Conservation (phyloP, 2,329 filamentous ascomycete genomes). For the Samsoniella hepiali region DNA sequence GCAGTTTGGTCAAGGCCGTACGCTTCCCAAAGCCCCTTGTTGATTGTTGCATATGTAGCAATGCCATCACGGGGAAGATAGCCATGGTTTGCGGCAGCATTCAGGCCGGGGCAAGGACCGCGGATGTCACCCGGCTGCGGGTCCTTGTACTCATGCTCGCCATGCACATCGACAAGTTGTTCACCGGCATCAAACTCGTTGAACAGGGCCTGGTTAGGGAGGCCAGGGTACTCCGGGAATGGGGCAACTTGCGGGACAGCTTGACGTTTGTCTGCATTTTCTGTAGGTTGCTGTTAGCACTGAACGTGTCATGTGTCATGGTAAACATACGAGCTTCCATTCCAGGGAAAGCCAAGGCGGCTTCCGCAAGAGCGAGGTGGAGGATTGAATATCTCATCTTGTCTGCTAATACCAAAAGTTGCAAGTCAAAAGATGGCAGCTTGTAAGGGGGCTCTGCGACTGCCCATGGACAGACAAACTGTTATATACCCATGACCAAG, state of each 20-base stretch:
- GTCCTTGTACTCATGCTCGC: conserved; percentile 19
- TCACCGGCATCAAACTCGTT: neutral
- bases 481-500: too few relatives aligned
- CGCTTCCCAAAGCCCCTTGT: conserved; percentile 13
- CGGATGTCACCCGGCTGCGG: conserved; percentile 16
- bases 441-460: too few relatives aligned
- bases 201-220: conserved; percentile 7
- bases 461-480: too few relatives aligned
- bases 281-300: neutral
- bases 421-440: too few relatives aligned
- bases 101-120: conserved; percentile 30
- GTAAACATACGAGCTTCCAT: too few relatives aligned
- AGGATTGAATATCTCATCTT: too few relatives aligned
- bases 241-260: conserved; percentile 3
- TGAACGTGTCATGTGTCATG: too few relatives aligned
- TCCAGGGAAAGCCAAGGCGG: too few relatives aligned
- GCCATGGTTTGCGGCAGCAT: conserved; percentile 34
- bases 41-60: conserved; percentile 21
- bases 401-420: too few relatives aligned
- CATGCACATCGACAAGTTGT: neutral
- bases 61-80: conserved; percentile 31
- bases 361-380: too few relatives aligned
- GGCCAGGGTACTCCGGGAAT: conserved; percentile 13
- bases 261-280: conserved; percentile 26
- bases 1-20: conserved; percentile 16